phyloP scores from a whole-genome alignment of 2,329 filamentous ascomycete genomes.

The Fusarium hainanense region DNA sequence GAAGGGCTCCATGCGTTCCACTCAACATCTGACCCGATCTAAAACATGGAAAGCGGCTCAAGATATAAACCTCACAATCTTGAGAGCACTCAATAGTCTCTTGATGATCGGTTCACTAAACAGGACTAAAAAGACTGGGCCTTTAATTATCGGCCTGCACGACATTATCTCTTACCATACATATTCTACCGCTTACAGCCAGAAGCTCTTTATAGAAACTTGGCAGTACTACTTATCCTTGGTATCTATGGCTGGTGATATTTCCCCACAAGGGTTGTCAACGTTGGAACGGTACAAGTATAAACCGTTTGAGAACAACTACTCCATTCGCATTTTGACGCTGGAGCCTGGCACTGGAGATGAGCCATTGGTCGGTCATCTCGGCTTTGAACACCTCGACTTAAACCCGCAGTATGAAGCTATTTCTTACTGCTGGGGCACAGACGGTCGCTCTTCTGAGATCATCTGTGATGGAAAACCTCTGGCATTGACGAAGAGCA shows the following conservation, averaged over 20 bases:
- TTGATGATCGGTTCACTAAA: not conserved
- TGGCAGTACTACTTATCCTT: not conserved
- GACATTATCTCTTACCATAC: not conserved
- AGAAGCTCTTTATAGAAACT: not conserved
- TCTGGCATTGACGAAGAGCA: constrained; percentile 47
- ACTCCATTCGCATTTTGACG: constrained; percentile 49
- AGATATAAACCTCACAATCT: not conserved
- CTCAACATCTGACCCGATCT: not conserved
- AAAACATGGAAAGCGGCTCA: not conserved
- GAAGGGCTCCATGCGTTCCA: not conserved
- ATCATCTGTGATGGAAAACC: constrained; percentile 41
- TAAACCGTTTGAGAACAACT: constrained; percentile 30
- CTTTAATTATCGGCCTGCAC: constrained; percentile 4
- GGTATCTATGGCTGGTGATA: constrained; percentile 32
- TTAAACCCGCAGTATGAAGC: constrained; percentile 46
- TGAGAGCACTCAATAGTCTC: not conserved
- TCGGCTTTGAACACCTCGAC: constrained; percentile 43
- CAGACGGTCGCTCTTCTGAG: constrained; percentile 34
- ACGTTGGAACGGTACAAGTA: constrained; percentile 37
- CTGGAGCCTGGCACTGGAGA: constrained; percentile 46
- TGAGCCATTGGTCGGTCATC: constrained; percentile 46
- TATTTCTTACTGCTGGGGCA: constrained; percentile 54
- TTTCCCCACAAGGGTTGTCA: not conserved
- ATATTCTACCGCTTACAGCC: not conserved
- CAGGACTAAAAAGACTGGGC: constrained; percentile 19